Evolutionary conservation across 495 filamentous ascomycete genomes (phyloP).

Genomic region (Trichoderma erinaceum): DNA sequence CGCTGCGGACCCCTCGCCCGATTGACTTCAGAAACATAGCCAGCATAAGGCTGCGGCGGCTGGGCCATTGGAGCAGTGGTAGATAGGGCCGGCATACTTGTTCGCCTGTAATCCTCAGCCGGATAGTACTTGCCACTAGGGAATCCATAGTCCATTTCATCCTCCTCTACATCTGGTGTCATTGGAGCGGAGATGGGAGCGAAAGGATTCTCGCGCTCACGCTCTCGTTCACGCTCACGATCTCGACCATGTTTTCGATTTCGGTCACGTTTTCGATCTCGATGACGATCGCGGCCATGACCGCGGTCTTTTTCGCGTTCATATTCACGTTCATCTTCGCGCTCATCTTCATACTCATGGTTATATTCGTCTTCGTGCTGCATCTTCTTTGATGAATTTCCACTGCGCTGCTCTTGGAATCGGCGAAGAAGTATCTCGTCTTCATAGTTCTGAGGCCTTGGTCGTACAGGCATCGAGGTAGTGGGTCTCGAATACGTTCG

Average conservation of each 20-base stretch:
- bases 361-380: constrained; percentile 42
- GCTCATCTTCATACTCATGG: constrained; percentile 31
- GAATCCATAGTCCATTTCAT: neutral
- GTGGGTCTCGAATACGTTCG: neutral
- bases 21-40: constrained; percentile 14
- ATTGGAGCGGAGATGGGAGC: constrained; percentile 12
- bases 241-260: neutral
- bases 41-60: neutral
- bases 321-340: neutral
- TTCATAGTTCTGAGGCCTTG: constrained; percentile 42
- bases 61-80: constrained; percentile 8
- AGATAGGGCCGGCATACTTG: neutral
- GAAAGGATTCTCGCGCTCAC: constrained; percentile 1
- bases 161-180: constrained; percentile 14
- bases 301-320: constrained; percentile 3
- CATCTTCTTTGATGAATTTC: constrained; percentile 49
- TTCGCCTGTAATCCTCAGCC: neutral
- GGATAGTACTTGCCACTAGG: neutral
- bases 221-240: neutral
- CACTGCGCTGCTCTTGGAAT: constrained; percentile 51
- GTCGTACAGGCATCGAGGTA: constrained; percentile 19
- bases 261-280: constrained; percentile 1
- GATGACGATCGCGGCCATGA: constrained; percentile 17
- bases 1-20: constrained; percentile 18
- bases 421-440: constrained; percentile 47